Percentiles rank a stretch among this genome's conserved stretches.
phyloP scores from a whole-genome alignment of 805 yeast species.

The Metschnikowia picachoensis region DNA sequence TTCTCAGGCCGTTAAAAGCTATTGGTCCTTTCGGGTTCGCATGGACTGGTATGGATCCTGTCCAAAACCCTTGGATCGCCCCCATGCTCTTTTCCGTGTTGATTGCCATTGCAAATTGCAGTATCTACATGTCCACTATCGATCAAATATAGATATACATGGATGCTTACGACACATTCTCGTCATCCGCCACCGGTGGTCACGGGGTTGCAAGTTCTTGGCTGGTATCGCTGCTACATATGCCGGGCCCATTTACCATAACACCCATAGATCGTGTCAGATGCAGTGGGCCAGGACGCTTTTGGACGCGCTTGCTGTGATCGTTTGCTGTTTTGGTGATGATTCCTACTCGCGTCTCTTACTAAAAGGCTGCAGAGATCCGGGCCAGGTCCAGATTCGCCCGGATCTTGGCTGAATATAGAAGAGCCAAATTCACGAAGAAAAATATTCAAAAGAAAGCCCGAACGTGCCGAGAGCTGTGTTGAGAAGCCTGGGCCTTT shows the following conservation, averaged over 20 bases:
- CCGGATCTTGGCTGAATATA: slow-evolving; percentile 33
- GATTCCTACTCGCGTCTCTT: slow-evolving; percentile 35
- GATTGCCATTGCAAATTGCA: slow-evolving; percentile 38
- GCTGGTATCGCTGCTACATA: slow-evolving; percentile 40
- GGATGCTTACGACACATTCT: slow-evolving; percentile 39
- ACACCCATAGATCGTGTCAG: slow-evolving; percentile 28
- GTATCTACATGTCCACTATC: slow-evolving; percentile 42
- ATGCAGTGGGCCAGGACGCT: slow-evolving; percentile 39
- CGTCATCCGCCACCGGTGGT: slow-evolving; percentile 44
- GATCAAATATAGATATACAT: slow-evolving; percentile 47
- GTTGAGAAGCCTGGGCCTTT: too few species aligned
- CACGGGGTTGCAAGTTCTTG: too few species aligned
- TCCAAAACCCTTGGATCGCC: slow-evolving; percentile 37
- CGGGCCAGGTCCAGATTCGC: slow-evolving; percentile 35
- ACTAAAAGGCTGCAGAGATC: slow-evolving; percentile 38
- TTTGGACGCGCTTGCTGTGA: slow-evolving; percentile 31
- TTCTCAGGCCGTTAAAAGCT: too few species aligned
- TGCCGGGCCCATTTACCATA: slow-evolving; percentile 34
- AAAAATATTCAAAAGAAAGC: too few species aligned
- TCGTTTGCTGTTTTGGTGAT: too few species aligned
- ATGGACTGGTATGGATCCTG: slow-evolving; percentile 41
- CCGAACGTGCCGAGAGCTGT: too few species aligned
- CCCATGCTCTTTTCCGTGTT: slow-evolving; percentile 35
- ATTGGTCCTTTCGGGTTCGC: slow-evolving; percentile 41
- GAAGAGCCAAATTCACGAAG: too few species aligned